Evolutionary conservation across 2,329 filamentous ascomycete species (phyloP), one percentile per base, ranked within the genome.

Genomic region (Corniculantispora saksenae): DNA sequence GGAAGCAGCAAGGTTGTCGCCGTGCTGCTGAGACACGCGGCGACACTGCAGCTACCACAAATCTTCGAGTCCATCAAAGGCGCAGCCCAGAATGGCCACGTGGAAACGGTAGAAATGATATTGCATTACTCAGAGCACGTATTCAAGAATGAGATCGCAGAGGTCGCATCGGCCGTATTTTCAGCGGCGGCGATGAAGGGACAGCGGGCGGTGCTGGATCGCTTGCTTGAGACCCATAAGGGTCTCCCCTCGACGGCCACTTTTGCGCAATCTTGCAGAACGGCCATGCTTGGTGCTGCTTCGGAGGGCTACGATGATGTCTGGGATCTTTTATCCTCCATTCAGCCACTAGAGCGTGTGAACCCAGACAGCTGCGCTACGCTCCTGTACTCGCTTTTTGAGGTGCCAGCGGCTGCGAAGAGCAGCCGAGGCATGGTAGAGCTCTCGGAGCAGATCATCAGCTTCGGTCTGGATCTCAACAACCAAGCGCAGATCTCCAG

Each of bases 311-410:
- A 54, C 40, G 60, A 62, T 40, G 60, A 47, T 17, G 9, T 47
- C 38, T 62, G 60, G 60, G 60, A 62, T 13, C 38, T 62, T 12
- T 15, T 55, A 4, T 60, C 45, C 13, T 35, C 57, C 21, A 4
- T n/a, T 48, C 45, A 17, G 4, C 57, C 45, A 8, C 21, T 60
- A 6, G 48, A 13, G n/a, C 10, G 27, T 7, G 4, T 32, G 9
- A 40, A 47, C 25, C 6, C 25, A 15, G 6, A 29, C 10, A 43
- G 23, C 25, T 45, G 7, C 3, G 1, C 15, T 1, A 21, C 25
- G 29, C 10, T 29, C 5, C 25, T 58, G 45, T 3, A 1, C 6
- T 12, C 1, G 4, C 2, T 1, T 12, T 13, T 40, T 1, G 1
- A 10, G 1, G 6, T 7, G 9, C 4, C 0, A 2, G 10, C 3